phyloP scores from a whole-genome alignment of 2,329 filamentous ascomycete genomes.

The Ascosphaera acerosa region DNA sequence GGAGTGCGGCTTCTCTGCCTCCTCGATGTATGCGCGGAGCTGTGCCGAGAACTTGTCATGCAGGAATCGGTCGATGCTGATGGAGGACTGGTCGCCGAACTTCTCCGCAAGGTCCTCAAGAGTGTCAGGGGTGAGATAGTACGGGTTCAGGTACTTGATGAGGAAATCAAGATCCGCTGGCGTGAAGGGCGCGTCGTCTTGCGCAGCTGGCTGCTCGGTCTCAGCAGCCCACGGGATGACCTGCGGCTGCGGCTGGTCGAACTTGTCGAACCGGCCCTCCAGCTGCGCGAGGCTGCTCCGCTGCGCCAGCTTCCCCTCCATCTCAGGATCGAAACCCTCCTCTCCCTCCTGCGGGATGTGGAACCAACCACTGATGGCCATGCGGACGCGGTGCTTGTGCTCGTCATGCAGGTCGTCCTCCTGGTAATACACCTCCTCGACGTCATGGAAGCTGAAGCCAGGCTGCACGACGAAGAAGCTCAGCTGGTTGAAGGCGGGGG shows the following conservation, averaged over 20 bases:
- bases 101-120: conserved; percentile 56
- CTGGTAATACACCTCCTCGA: conserved; percentile 83
- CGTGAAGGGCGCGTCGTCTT: conserved; percentile 35
- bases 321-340: conserved; percentile 66
- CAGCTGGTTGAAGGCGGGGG: conserved; percentile 89
- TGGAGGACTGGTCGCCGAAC: conserved; percentile 61
- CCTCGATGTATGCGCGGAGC: conserved; percentile 45
- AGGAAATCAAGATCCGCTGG: conserved; percentile 71
- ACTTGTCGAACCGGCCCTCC: conserved; percentile 71
- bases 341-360: conserved; percentile 92
- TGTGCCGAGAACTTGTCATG: conserved; percentile 49
- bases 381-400: conserved; percentile 41
- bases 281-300: conserved; percentile 83
- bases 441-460: conserved; percentile 96
- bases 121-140: conserved; percentile 78
- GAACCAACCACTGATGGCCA: conserved; percentile 98
- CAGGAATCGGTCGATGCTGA: conserved; percentile 57
- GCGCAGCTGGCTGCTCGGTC: conserved; percentile 15
- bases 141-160: conserved; percentile 68
- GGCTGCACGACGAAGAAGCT: conserved; percentile 97
- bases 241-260: conserved; percentile 50
- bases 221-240: conserved; percentile 21
- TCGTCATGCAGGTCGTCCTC: conserved; percentile 30
- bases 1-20: conserved; percentile 29
- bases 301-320: conserved; percentile 68